Percentiles rank a stretch among this genome's conserved stretches.
Conservation (phyloP, 257 asterid genomes). For the Lithospermum erythrorhizon region DNA sequence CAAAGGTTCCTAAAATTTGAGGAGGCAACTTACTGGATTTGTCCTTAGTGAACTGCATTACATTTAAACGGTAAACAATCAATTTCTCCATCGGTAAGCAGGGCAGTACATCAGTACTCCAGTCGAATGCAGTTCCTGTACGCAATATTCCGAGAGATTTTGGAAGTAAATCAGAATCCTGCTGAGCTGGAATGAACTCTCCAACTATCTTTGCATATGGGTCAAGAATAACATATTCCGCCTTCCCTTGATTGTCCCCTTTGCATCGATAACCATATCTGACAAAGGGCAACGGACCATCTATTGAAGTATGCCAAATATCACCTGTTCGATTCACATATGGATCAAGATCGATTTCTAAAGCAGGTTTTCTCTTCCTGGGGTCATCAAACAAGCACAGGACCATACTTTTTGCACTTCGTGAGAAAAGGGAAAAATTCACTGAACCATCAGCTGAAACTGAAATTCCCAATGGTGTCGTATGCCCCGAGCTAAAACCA, state of each 20-base stretch:
- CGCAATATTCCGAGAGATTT: constrained; percentile 41
- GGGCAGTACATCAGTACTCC: constrained; percentile 59
- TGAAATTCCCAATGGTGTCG: constrained; percentile 69
- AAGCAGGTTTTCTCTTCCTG: constrained; percentile 40
- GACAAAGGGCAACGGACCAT: constrained; percentile 38
- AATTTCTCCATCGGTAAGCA: constrained; percentile 57
- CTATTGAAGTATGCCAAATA: constrained; percentile 75
- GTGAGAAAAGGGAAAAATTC: constrained; percentile 67
- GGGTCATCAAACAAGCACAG: constrained; percentile 65
- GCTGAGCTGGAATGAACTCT: constrained; percentile 17
- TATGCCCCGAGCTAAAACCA: constrained; percentile 72
- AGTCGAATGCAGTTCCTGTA: constrained; percentile 57
- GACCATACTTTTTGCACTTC: constrained; percentile 49
- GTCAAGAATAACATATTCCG: constrained; percentile 48
- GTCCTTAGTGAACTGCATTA: constrained; percentile 43
- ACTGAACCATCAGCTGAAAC: constrained; percentile 39
- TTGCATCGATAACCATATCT: constrained; percentile 76
- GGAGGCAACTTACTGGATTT: constrained; percentile 59
- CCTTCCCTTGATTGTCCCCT: constrained; percentile 23
- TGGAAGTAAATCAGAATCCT: constrained; percentile 23
- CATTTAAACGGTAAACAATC: constrained; percentile 61
- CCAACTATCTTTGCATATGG: constrained; percentile 69
- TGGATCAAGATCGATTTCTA: constrained; percentile 93
- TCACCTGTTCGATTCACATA: constrained; percentile 69
- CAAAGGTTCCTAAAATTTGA: constrained; percentile 50